Base-by-base conservation (phyloP, 169 alveolate species). In the Plasmodium coatneyi region DNA sequence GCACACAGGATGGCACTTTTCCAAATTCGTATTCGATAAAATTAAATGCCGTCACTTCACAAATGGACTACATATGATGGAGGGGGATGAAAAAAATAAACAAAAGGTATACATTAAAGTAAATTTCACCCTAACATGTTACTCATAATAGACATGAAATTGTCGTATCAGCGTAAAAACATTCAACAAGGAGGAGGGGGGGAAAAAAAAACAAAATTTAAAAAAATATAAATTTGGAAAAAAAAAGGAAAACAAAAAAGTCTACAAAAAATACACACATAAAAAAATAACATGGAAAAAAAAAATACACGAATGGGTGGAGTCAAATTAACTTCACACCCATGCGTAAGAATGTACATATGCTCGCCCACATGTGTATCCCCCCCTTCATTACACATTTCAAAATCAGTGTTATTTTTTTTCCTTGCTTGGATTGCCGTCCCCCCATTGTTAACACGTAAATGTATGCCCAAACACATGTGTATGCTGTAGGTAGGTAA, bases 221-320 rank as follows among this genome's bases (percentile, higher is more conserved):
- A 41, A 83, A 83, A 83, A 34, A n/a, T 16, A 34, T 70, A 60
- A 60, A 19, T 60, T 60, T n/a, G 36, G 32, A 60, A 60, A 70
- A 83, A 83, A 82, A 83, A 49, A 39, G 49, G 10, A 81, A 81
- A 54, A 80, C 84, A 32, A 81, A 56, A 83, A 83, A 83, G 34
- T 12, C 32, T 83, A 83, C 92, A 83, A 83, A 83, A 70, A 66
- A 66, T 39, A 22, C 39, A 19, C n/a, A 83, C 92, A 83, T 83
- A 83, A 83, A 83, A 82, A 82, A 82, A 83, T n/a, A 80, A 49
- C n/a, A 49, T 6, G 54, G 54, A 52, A 66, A 71, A 83, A 60
- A 60, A 60, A 60, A 60, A 60, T 60, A 60, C 36, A 60, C 28
- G 5, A 22, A 0, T 5, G 34, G 34, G 34, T 60, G 76, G 34